Conservation (phyloP, 257 asterid genomes). For the Anisodus acutangulus region DNA sequence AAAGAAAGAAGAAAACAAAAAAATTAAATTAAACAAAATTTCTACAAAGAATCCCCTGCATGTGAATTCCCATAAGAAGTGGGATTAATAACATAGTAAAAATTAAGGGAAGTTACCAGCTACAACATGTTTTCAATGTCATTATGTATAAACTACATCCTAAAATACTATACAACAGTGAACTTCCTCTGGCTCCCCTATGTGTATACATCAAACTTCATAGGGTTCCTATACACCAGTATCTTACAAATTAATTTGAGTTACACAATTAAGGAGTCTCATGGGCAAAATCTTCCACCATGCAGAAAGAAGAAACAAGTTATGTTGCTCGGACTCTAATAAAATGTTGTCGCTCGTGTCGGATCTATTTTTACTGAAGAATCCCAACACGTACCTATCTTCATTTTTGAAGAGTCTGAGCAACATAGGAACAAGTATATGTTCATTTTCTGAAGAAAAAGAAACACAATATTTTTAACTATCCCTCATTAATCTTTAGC, state of each 20-base stretch:
- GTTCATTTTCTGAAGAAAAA: background rate
- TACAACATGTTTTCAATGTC: background rate
- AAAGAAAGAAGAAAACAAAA: no score
- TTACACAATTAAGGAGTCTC: background rate
- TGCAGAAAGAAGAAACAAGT: background rate
- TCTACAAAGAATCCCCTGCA: no score
- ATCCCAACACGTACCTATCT: background rate
- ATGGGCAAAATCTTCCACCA: background rate
- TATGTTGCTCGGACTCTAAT: background rate
- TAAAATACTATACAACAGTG: conserved; percentile 15
- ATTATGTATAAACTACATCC: background rate
- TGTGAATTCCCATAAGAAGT: no score
- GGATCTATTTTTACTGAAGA: no score
- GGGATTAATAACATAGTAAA: background rate
- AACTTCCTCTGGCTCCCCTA: background rate
- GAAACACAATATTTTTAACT: background rate
- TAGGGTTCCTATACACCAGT: background rate
- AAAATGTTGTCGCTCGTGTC: no score
- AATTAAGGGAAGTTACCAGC: background rate
- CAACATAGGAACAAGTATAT: background rate
- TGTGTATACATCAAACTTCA: conserved; percentile 11
- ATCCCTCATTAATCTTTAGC: background rate
- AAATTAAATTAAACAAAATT: no score
- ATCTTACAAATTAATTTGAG: background rate
- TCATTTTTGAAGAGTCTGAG: background rate